Percentiles rank a stretch among this genome's conserved stretches.
Evolutionary conservation across 1,139 yeast species (phyloP).

Genomic region (Geotrichum europaeum): DNA sequence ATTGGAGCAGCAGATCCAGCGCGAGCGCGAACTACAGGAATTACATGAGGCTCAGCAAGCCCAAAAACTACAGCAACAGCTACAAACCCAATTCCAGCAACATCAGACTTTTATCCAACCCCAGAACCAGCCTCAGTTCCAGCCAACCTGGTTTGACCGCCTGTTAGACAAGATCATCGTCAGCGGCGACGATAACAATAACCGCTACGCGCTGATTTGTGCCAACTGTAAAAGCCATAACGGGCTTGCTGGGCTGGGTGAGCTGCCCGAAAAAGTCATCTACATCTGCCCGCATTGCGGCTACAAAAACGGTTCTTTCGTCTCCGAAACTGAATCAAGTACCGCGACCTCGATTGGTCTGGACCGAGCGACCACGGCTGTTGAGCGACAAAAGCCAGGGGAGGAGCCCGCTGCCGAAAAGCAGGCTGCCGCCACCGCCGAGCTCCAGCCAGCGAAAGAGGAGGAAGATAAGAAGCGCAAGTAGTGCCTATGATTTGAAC

Average conservation of each 20-base stretch:
- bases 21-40: background rate
- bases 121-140: background rate
- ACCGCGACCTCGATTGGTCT: background rate
- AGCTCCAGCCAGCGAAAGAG: background rate
- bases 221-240: conserved; percentile 59
- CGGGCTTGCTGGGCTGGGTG: conserved; percentile 77
- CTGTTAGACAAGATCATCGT: conserved; percentile 56
- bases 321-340: background rate
- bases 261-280: conserved; percentile 47
- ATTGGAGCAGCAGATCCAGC: background rate
- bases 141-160: conserved; percentile 38
- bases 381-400: background rate
- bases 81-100: background rate
- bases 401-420: background rate
- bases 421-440: background rate
- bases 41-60: background rate
- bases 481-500: background rate
- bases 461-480: background rate
- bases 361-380: conserved; percentile 4
- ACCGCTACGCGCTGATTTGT: conserved; percentile 73
- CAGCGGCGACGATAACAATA: conserved; percentile 59
- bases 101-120: conserved; percentile 8
- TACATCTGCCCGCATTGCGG: conserved; percentile 78
- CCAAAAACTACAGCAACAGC: background rate
- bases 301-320: conserved; percentile 40